These are phyloP conservation scores for Colletotrichum sp. DNA, from an alignment of 2,329 filamentous ascomycete genomes.

Conservation along the genomic window DNA sequence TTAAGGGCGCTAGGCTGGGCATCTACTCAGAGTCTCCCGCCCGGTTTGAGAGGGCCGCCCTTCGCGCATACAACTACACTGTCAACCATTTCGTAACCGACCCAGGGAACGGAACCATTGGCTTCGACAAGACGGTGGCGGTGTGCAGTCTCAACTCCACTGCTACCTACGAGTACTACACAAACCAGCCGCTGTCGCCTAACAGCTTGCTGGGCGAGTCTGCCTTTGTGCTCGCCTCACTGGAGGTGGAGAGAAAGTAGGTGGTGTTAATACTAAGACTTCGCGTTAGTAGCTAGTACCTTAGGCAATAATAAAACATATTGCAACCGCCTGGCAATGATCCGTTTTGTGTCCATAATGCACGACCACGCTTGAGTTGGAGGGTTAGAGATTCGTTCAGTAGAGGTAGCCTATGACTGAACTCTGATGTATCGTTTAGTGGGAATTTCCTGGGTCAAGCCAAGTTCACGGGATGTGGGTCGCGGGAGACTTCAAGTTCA, in stretches of 20 bases:
- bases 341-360: too few species aligned
- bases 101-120: constrained; percentile 17
- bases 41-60: neutral
- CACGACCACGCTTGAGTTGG: too few species aligned
- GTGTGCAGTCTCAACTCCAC: constrained; percentile 48
- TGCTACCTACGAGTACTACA: constrained; percentile 44
- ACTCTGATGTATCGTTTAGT: neutral
- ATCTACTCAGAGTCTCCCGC: neutral
- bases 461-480: neutral
- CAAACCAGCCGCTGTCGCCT: constrained; percentile 35
- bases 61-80: constrained; percentile 18
- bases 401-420: neutral
- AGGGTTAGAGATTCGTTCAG: too few species aligned
- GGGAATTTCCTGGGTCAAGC: neutral
- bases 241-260: constrained; percentile 35
- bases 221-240: constrained; percentile 40
- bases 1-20: constrained; percentile 10
- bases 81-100: constrained; percentile 3
- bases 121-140: constrained; percentile 41
- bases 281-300: too few species aligned
- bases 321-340: neutral
- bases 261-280: neutral
- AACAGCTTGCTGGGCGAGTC: constrained; percentile 43
- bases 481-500: neutral
- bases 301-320: neutral